Base-by-base conservation (phyloP, 1,284 basidiomycete species). In the Pterula multifida region DNA sequence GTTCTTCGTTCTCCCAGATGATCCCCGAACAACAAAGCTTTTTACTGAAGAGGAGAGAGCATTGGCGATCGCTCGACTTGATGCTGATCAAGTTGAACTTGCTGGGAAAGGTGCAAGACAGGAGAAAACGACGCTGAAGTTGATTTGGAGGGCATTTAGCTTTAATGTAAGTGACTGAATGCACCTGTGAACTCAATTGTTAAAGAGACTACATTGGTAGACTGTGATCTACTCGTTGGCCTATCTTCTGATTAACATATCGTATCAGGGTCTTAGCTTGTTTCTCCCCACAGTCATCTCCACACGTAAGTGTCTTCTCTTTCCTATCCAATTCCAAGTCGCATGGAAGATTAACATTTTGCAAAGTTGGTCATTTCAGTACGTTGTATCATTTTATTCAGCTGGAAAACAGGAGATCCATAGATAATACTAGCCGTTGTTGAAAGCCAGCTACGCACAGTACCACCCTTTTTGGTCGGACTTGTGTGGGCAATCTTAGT, bases 261-360 rank as follows among this genome's bases (percentile, higher is more conserved):
- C 56, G 2, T 57, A 70, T 58, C 69, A 71, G 60, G 69, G 69
- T 1, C 54, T 71, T 25, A 68, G 66, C 52, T 55, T 70, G 13
- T 71, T 69, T 56, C 59, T 71, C 55, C 69, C 69, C 1, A 71
- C 69, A 9, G 68, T 71, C 19, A 58, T 71, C 36, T 61, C 65
- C 22, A 63, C 60, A 3, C 61, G 68, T 70, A 49, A 54, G 67
- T 12, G 6, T n/a, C 45, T 36, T 46, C 46, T 25, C 17, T 12
- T 12, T 21, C 26, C 22, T 21, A 52, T 28, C 17, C 3, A 44
- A 22, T 21, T 23, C 4, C 12, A 19, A 25, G 49, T 12, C 23
- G 45, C 44, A 49, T 21, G 3, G 25, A 28, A 23, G 17, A 3
- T 24, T 6, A 25, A 36, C 44, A 21, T 50, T 24, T 36, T 26